Evolutionary conservation across 2,329 filamentous ascomycete genomes (phyloP).

Genomic region (Beauveria caledonica): DNA sequence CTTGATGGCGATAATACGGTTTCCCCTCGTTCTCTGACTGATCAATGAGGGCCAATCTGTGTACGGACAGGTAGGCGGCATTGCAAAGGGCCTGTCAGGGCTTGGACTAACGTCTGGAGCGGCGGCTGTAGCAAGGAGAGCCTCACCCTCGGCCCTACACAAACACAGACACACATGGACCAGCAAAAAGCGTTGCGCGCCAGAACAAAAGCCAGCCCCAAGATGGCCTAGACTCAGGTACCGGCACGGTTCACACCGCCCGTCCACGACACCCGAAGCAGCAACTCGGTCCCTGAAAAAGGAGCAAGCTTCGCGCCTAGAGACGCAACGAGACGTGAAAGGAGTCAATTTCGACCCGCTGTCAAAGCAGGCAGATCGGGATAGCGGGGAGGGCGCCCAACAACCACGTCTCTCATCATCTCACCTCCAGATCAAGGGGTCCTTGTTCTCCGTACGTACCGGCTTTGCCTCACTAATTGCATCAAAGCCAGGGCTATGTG

Average conservation of each 20-base stretch:
- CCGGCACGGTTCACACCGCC: neutral
- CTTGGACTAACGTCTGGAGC: neutral
- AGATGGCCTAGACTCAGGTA: constrained; percentile 5
- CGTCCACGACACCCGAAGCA: neutral
- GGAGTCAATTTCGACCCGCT: neutral
- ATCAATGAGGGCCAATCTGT: neutral
- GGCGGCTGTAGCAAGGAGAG: constrained; percentile 4
- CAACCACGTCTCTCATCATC: neutral
- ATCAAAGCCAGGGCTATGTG: neutral
- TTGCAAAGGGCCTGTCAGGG: neutral
- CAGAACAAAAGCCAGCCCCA: neutral
- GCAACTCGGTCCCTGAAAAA: neutral
- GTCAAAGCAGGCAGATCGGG: constrained; percentile 1
- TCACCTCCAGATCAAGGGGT: neutral
- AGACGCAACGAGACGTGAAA: neutral
- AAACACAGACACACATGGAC: neutral
- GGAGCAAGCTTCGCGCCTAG: neutral
- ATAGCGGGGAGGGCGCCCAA: neutral
- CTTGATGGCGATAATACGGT: neutral
- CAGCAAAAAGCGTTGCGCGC: neutral
- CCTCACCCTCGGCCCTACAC: neutral
- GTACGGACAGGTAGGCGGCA: neutral
- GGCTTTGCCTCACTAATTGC: neutral
- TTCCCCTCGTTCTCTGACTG: neutral
- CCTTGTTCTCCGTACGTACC: neutral